phyloP scores from a whole-genome alignment of 495 filamentous ascomycete genomes.

The Achaetomiella virescens region DNA sequence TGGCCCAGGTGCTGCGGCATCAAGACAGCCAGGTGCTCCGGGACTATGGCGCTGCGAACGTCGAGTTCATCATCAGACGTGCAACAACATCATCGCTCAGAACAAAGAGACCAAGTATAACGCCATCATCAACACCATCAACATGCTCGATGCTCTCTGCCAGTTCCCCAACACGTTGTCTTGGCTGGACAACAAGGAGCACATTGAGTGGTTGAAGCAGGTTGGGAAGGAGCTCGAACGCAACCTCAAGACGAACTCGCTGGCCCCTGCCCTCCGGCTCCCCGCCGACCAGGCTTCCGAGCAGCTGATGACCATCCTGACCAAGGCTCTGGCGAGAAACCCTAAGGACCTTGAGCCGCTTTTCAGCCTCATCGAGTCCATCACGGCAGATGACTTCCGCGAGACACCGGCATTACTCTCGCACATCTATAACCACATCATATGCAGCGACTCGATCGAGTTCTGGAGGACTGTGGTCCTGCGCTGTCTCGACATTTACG shows the following conservation, averaged over 20 bases:
- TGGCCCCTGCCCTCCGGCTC: slow-evolving; percentile 70
- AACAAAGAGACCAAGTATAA: slow-evolving; percentile 58
- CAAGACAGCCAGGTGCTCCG: slow-evolving; percentile 68
- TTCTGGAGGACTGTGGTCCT: slow-evolving; percentile 81
- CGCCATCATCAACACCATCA: slow-evolving; percentile 81
- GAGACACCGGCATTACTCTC: slow-evolving; percentile 64
- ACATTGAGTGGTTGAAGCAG: slow-evolving; percentile 60
- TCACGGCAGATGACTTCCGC: slow-evolving; percentile 78
- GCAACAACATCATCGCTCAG: slow-evolving; percentile 52
- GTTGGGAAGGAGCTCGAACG: slow-evolving; percentile 72
- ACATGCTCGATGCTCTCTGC: slow-evolving; percentile 70
- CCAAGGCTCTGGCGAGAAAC: slow-evolving; percentile 65
- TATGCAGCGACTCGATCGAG: slow-evolving; percentile 77
- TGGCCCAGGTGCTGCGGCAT: slow-evolving; percentile 81
- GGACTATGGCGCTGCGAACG: slow-evolving; percentile 64
- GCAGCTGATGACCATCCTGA: slow-evolving; percentile 80
- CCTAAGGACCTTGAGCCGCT: slow-evolving; percentile 79
- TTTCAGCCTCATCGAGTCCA: slow-evolving; percentile 75
- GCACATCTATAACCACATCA: slow-evolving; percentile 81
- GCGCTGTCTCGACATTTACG: slow-evolving; percentile 83
- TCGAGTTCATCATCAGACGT: slow-evolving; percentile 60
- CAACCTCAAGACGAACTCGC: slow-evolving; percentile 58
- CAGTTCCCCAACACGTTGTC: slow-evolving; percentile 50
- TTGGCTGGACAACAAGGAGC: slow-evolving; percentile 75
- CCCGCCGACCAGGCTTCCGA: slow-evolving; percentile 83